Evolutionary conservation across 305 asterid species (phyloP).

Genomic region (Solanum hybrid): DNA sequence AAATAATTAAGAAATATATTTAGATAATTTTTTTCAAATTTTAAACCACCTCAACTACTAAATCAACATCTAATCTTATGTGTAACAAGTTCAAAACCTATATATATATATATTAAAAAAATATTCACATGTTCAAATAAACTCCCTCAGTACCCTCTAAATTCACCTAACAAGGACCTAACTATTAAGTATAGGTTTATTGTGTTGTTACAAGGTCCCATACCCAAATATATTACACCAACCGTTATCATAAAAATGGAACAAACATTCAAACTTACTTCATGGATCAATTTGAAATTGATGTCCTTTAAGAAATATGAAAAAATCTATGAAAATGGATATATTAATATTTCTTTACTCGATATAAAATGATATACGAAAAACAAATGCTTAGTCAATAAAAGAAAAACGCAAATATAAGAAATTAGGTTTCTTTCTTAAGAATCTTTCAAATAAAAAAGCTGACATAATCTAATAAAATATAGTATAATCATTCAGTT

Average conservation of each 20-base stretch:
- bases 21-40: no score
- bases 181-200: not conserved
- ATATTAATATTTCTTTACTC: no score
- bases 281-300: not conserved
- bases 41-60: not conserved
- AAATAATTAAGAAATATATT: no score
- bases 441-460: not conserved
- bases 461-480: not conserved
- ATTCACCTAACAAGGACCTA: no score
- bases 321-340: no score
- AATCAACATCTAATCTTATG: no score
- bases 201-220: not conserved
- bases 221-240: not conserved
- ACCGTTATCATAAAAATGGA: not conserved
- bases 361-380: no score
- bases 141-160: not conserved
- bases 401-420: not conserved
- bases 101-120: no score
- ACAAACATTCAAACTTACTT: not conserved
- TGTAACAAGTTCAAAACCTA: no score
- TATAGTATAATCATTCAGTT: no score
- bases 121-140: not conserved
- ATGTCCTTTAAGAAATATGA: no score
- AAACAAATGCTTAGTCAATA: not conserved
- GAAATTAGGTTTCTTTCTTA: not conserved